Evolutionary conservation across 139 green algal genomes (phyloP).

Genomic region (Volvox reticuliferus): DNA sequence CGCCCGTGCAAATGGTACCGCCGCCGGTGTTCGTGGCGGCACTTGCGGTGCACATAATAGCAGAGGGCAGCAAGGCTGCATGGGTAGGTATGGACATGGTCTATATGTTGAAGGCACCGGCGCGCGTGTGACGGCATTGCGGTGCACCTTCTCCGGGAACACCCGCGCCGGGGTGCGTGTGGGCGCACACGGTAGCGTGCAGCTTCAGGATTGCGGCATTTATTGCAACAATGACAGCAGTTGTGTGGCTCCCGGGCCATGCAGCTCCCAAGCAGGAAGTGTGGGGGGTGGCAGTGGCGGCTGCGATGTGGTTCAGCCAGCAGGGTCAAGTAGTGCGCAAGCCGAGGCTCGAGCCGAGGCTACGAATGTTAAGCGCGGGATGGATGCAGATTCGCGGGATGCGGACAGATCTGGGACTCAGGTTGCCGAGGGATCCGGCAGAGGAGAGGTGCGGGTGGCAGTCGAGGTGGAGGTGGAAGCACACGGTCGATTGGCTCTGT

Average conservation of each 20-base stretch:
- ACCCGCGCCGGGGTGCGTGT: neutral
- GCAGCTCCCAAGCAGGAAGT: neutral
- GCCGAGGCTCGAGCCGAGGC: too few relatives aligned
- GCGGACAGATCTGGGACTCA: too few relatives aligned
- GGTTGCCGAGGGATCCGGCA: too few relatives aligned
- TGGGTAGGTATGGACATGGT: neutral
- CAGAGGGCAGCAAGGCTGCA: neutral
- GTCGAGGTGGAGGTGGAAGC: slow-evolving; percentile 24
- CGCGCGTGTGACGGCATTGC: neutral
- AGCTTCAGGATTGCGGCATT: neutral
- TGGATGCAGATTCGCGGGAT: too few relatives aligned
- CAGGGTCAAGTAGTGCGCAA: neutral
- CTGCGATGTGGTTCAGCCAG: neutral
- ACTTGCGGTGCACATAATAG: neutral
- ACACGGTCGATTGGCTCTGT: neutral
- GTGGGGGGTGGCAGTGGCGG: neutral
- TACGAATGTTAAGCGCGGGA: too few relatives aligned
- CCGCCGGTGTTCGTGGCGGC: too few relatives aligned
- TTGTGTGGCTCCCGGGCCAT: neutral
- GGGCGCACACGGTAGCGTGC: neutral
- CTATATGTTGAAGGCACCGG: neutral
- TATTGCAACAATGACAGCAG: neutral
- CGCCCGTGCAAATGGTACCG: neutral
- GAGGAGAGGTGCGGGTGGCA: neutral
- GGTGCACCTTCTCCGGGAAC: neutral